Evolutionary conservation across 2,329 filamentous ascomycete genomes (phyloP), one percentile per base, ranked within the genome.

Genomic region (Fusarium palustre): DNA sequence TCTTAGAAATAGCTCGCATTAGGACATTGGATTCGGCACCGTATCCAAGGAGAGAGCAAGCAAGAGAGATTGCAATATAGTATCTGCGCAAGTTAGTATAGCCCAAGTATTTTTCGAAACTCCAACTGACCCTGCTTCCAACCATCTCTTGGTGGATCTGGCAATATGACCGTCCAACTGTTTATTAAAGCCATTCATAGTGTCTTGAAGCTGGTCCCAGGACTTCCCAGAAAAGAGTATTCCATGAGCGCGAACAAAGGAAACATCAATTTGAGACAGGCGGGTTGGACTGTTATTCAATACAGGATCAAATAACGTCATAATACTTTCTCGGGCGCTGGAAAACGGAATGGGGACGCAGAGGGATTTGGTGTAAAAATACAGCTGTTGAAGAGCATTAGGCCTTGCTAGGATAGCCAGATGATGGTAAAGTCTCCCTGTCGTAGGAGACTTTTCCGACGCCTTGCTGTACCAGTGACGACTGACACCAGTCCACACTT

Each of bases 371-470:
- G 85, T 80, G 68, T 94, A 95, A 63, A 88, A 92, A 72, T 88
- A 93, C 0, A 94, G 78, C 75, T 95, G 92, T 58, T 91, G 88
- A 0, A 93, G 78, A 1, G 86, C 86, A 62, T 92, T 90, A 0
- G 91, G 91, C 0, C 91, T 81, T 0, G 92, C 90, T 0, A 95
- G 78, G 28, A 95, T 94, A 0, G 94, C 95, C 0, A 97, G 82
- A 74, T 97, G 94, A 70, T 98, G 94, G 62, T 97, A 96, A 0
- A 98, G 83, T 0, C 94, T 85, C 0, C 95, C 95, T 0, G 91
- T 89, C 0, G 86, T 86, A 0, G 94, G 93, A 0, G 88, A 88
- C 30, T 90, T 90, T 70, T 97, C 91, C 0, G 92, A 92, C 0
- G 93, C 92, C 70, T 91, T 91, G 4, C 87, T 90, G 70, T 97